Percentiles rank a stretch among this genome's conserved stretches.
Conservation (phyloP, 2,329 filamentous ascomycete genomes). For the Colletotrichum endophyticum region DNA sequence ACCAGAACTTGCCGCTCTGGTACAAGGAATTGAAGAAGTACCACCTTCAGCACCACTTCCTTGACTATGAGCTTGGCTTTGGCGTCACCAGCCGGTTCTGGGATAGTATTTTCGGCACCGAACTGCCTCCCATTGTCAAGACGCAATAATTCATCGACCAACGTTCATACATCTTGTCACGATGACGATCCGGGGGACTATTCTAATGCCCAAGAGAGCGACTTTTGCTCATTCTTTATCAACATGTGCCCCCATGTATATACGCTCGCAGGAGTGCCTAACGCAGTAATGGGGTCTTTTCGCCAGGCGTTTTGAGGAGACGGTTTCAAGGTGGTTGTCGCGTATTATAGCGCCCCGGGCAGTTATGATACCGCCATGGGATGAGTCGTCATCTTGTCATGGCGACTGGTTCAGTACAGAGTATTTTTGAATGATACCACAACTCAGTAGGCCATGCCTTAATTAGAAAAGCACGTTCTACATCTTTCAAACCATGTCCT, state of each 20-base stretch:
- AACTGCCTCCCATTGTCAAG: slow-evolving; percentile 59
- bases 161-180: neutral
- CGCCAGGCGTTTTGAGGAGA: slow-evolving; percentile 5
- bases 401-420: slow-evolving; percentile 17
- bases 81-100: slow-evolving; percentile 97
- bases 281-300: slow-evolving; percentile 17
- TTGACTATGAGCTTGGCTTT: slow-evolving; percentile 97
- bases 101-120: slow-evolving; percentile 91
- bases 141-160: slow-evolving; percentile 27
- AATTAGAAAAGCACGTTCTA: slow-evolving; percentile 1
- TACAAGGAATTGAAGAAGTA: slow-evolving; percentile 97
- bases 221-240: neutral
- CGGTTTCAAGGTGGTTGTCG: neutral
- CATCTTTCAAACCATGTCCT: neutral
- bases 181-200: slow-evolving; percentile 10
- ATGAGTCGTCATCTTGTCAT: slow-evolving; percentile 12
- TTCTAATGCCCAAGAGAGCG: slow-evolving; percentile 7
- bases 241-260: slow-evolving; percentile 10
- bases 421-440: slow-evolving; percentile 17
- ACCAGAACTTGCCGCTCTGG: slow-evolving; percentile 87
- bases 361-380: neutral
- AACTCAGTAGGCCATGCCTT: neutral
- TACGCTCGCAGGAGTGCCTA: slow-evolving; percentile 4
- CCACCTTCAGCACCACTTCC: slow-evolving; percentile 95
- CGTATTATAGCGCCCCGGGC: slow-evolving; percentile 12